Evolutionary conservation across 371 early-diverging fungal species (phyloP), one percentile per base, ranked within the genome.

Genomic region (Massospora cicadina): DNA sequence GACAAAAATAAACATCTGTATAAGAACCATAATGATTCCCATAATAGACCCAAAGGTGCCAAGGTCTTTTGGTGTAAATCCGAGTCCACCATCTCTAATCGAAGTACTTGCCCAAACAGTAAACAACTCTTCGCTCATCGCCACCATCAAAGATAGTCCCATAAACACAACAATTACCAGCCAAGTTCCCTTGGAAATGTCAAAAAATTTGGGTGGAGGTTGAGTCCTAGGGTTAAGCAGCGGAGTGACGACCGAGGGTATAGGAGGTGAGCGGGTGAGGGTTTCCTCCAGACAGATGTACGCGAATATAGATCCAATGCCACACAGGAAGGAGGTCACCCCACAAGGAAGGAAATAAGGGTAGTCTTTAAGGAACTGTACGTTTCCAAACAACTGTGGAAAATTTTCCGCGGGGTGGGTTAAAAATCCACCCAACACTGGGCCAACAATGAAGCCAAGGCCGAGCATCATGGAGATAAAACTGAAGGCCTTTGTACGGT

Each of bases 311-410:
- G 82, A 77, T 5, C 90, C 89, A 59, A 80, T 64, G 1, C 79
- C 53, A 58, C 81, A 76, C 2, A 90, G 76, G 2, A 68, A 61
- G 0, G 86, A 76, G 3, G 86, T 81, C 7, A 86, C 78, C 7
- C 85, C 71, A 67, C 92, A 93, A 0, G 95, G 95, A 7, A 94
- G 76, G 57, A 89, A 80, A 67, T 91, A 92, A 1, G 92, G 93
- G 64, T 81, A 87, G 2, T 70, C 67, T 2, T 69, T 71, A 54
- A 93, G 78, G 54, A 93, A 75, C 30, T 70, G 66, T 55, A 75
- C 77, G 28, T 76, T 64, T 2, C 83, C 86, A 75, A 93, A 91
- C 10, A 85, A 53, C 2, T 54, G 61, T 0, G 92, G 91, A 59
- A 76, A 86, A 32, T 77, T 76, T 2, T 75, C 66, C 0, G 77